Conservation (phyloP, 2,329 filamentous ascomycete species). For the Claviceps humidiphila region DNA sequence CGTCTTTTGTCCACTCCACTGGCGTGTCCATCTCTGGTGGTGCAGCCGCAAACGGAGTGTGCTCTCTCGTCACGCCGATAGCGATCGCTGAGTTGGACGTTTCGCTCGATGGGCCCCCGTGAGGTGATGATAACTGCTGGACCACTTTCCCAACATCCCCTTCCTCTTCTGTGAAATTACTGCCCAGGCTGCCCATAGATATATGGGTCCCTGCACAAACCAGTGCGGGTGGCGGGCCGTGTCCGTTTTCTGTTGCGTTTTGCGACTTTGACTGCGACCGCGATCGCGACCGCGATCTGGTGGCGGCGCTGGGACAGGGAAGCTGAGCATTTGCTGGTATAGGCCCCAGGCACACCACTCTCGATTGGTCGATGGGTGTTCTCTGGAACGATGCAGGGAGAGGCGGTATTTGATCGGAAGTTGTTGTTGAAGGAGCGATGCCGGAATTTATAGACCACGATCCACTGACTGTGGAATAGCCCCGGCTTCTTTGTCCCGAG, state of each 20-base stretch:
- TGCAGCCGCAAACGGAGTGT: neutral
- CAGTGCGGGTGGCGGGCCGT: neutral
- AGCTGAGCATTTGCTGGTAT: conserved; percentile 34
- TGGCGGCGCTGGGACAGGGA: conserved; percentile 9
- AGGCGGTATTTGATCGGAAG: neutral
- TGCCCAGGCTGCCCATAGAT: conserved; percentile 32
- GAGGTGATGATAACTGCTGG: conserved; percentile 12
- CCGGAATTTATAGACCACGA: conserved; percentile 6
- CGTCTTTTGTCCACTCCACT: neutral
- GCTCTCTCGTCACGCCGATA: neutral
- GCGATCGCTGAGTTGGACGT: neutral
- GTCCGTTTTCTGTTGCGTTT: conserved; percentile 4
- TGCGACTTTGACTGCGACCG: too few relatives aligned
- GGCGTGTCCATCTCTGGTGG: neutral
- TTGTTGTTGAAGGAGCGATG: neutral
- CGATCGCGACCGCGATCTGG: conserved; percentile 1
- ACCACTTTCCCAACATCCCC: conserved; percentile 23
- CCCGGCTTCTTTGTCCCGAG: conserved; percentile 9
- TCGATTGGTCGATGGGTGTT: conserved; percentile 37
- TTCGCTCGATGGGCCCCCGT: neutral
- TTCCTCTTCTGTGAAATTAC: conserved; percentile 44
- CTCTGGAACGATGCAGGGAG: conserved; percentile 24
- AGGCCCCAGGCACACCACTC: conserved; percentile 41
- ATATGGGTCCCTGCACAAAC: conserved; percentile 7
- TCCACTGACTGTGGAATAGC: conserved; percentile 5